phyloP scores from a whole-genome alignment of 1,284 basidiomycete genomes.

The Puccinia polysora region DNA sequence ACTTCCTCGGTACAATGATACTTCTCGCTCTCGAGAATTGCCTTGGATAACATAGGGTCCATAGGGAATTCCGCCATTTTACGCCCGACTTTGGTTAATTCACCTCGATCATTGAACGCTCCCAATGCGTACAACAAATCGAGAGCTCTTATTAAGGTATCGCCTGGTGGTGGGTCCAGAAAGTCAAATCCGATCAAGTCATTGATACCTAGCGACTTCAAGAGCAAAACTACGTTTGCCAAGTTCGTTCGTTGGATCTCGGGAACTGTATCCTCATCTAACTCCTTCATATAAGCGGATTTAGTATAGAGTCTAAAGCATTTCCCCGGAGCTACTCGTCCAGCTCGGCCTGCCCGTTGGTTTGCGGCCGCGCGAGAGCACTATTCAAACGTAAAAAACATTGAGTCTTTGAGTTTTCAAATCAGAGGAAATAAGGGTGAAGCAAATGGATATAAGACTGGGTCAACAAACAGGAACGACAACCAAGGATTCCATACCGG shows the following conservation, averaged over 20 bases:
- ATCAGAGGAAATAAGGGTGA: background rate
- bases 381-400: constrained; percentile 54
- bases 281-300: constrained; percentile 63
- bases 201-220: constrained; percentile 63
- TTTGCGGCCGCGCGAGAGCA: constrained; percentile 95
- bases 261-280: constrained; percentile 62
- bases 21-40: constrained; percentile 89
- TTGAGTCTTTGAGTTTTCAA: background rate
- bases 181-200: constrained; percentile 64
- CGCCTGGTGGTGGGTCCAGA: constrained; percentile 71
- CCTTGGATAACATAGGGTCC: constrained; percentile 94
- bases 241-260: constrained; percentile 60
- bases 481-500: constrained; percentile 89
- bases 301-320: constrained; percentile 77
- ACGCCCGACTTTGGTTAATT: constrained; percentile 89
- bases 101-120: constrained; percentile 90
- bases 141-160: constrained; percentile 92
- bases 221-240: constrained; percentile 60
- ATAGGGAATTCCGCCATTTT: constrained; percentile 99
- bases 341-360: constrained; percentile 92
- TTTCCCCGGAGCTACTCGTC: constrained; percentile 96
- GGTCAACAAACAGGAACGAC: constrained; percentile 73
- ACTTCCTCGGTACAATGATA: constrained; percentile 96
- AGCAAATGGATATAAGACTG: background rate
- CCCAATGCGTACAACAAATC: constrained; percentile 87